Percentiles rank a stretch among this genome's conserved stretches.
phyloP scores from a whole-genome alignment of 2,329 filamentous ascomycete species.

The Penicillium sp. region DNA sequence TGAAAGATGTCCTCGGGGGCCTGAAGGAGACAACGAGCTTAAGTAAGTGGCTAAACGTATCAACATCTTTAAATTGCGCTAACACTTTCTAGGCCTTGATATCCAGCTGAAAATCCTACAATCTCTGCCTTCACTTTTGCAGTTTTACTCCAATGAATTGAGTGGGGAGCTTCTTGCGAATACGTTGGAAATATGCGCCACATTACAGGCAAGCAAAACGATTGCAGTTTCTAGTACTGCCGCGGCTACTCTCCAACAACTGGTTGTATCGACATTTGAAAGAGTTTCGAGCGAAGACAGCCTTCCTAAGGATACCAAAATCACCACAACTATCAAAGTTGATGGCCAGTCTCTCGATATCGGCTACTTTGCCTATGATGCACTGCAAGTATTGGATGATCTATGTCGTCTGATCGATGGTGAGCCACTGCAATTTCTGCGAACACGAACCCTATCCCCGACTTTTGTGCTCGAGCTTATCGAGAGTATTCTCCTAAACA shows the following conservation, averaged over 20 bases:
- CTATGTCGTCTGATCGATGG: constrained; percentile 84
- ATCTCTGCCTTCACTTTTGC: constrained; percentile 80
- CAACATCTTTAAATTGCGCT: constrained; percentile 13
- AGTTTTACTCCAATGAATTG: constrained; percentile 82
- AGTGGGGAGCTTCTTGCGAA: constrained; percentile 77
- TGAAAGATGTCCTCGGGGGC: constrained; percentile 84
- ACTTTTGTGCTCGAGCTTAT: constrained; percentile 88
- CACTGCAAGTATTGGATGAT: constrained; percentile 83
- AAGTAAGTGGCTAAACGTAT: constrained; percentile 49
- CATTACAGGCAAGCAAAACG: constrained; percentile 87
- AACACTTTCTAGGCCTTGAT: constrained; percentile 59
- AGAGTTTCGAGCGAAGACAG: constrained; percentile 79
- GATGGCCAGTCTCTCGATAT: constrained; percentile 65
- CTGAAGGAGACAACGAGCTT: constrained; percentile 75
- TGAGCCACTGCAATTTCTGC: constrained; percentile 76
- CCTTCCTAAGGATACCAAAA: constrained; percentile 47
- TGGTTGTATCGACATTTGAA: constrained; percentile 90
- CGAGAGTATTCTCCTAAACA: constrained; percentile 83
- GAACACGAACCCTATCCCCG: constrained; percentile 72
- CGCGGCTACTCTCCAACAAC: constrained; percentile 90
- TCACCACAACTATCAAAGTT: constrained; percentile 65
- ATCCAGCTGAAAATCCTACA: constrained; percentile 96
- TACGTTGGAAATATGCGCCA: constrained; percentile 85
- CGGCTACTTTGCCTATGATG: constrained; percentile 76
- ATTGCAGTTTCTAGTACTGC: constrained; percentile 93